Conservation (phyloP, 2,329 filamentous ascomycete species). For the Scleromitrula shiraiana region DNA sequence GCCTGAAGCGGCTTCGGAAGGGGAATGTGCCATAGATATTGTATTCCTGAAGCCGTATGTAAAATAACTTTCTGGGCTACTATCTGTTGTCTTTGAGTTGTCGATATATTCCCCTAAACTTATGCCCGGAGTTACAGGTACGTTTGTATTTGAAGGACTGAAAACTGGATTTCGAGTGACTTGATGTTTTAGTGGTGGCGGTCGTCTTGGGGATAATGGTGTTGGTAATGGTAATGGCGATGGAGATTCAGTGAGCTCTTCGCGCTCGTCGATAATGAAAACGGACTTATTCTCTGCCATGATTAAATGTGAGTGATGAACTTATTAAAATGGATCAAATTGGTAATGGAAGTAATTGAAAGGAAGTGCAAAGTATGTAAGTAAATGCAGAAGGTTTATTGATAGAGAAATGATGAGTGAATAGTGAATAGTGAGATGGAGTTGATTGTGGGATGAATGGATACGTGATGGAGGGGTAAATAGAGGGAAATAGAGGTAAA, state of each 20-base stretch:
- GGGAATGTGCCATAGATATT: constrained; percentile 23
- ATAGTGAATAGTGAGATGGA: background rate
- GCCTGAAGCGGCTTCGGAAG: constrained; percentile 27
- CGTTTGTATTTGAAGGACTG: constrained; percentile 20
- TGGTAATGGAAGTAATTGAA: background rate
- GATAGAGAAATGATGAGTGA: background rate
- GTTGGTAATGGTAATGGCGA: background rate
- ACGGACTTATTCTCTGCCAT: constrained; percentile 5
- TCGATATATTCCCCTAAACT: constrained; percentile 18
- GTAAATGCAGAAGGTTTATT: background rate
- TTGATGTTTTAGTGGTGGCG: constrained; percentile 10
- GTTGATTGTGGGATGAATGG: background rate
- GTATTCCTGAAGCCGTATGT: constrained; percentile 14
- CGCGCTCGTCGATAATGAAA: background rate
- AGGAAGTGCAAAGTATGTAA: too few species aligned
- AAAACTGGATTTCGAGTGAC: constrained; percentile 25
- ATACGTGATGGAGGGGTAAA: background rate
- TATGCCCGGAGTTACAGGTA: constrained; percentile 28
- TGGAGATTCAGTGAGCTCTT: background rate
- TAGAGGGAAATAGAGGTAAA: too few species aligned
- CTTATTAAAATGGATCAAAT: background rate
- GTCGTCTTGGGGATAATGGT: background rate
- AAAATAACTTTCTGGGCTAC: constrained; percentile 20
- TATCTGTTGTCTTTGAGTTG: constrained; percentile 2
- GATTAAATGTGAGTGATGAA: constrained; percentile 1